Evolutionary conservation across 441 rosid species (phyloP), one percentile per base, ranked within the genome.

Genomic region (Pelargonium myrrhifolium): DNA sequence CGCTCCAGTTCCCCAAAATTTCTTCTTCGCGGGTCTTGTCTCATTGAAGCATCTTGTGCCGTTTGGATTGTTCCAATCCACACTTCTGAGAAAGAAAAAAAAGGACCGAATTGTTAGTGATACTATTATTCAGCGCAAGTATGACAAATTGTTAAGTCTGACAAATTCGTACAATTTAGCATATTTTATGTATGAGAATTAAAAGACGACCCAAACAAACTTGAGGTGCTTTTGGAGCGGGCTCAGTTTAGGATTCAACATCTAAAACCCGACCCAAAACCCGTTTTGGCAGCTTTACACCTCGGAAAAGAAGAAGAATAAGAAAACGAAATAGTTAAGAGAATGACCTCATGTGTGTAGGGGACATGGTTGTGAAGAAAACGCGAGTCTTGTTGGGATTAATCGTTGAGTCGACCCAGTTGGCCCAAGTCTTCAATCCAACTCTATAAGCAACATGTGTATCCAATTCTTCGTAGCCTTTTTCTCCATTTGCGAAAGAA

Each of bases 361-460:
- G 91, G 31, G 97, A 90, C 96, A 93, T 90, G 0, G 98, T 87
- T 3, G 92, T 87, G 83, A 93, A 93, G 77, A 93, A 89, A 71
- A 89, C 90, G 39, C 82, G 83, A 11, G 97, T 90, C 47, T 73
- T 82, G 85, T 90, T 93, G 63, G 92, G 85, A 72, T 89, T 82
- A 58, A 89, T 73, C 39, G 78, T 89, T 11, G 97, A 89, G 82
- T 93, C 98, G 0, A 90, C 74, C 96, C 98, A 93, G 39, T 93
- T 90, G n/a, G 97, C 94, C 98, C 97, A 90, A 24, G 98, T 93
- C 81, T 81, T 89, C 72, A 93, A 70, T 2, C 82, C 88, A 17
- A 93, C 43, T 68, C 79, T 80, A 60, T 90, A 93, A 68, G 98
- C 97, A n/a, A 93, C 77, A 0, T 75, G 75, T 39, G 91, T 77